Percentiles rank a stretch among this genome's conserved stretches.
phyloP scores from a whole-genome alignment of 805 yeast species.

The Kockiozyma suomiensis region DNA sequence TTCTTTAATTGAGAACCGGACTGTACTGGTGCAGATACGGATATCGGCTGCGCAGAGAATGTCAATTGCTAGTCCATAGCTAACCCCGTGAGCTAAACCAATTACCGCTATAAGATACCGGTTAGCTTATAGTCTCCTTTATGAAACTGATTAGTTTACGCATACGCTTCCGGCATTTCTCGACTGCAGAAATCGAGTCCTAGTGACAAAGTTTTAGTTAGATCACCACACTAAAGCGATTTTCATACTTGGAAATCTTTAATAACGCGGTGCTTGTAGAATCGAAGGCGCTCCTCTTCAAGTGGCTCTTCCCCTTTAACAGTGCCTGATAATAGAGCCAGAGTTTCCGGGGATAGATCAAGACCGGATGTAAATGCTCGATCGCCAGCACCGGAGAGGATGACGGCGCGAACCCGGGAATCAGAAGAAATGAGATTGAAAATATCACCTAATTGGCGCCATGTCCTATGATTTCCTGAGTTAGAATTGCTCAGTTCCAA shows the following conservation, averaged over 20 bases:
- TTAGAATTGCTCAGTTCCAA: not conserved
- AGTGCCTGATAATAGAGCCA: slow-evolving; percentile 16
- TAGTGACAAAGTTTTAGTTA: not conserved
- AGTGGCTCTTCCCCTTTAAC: slow-evolving; percentile 32
- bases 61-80: slow-evolving; percentile 70
- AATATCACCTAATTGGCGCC: slow-evolving; percentile 58
- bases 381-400: slow-evolving; percentile 58
- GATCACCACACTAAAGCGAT: slow-evolving; percentile 5
- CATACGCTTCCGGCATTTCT: slow-evolving; percentile 34
- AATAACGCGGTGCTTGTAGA: slow-evolving; percentile 47
- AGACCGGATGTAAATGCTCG: slow-evolving; percentile 67
- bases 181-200: slow-evolving; percentile 21
- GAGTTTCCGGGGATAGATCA: slow-evolving; percentile 48
- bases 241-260: slow-evolving; percentile 55
- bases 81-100: slow-evolving; percentile 64
- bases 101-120: slow-evolving; percentile 53
- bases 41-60: slow-evolving; percentile 61
- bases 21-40: slow-evolving; percentile 57
- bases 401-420: slow-evolving; percentile 54
- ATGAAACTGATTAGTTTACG: not conserved
- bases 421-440: slow-evolving; percentile 51
- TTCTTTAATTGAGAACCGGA: slow-evolving; percentile 63
- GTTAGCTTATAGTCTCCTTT: too few relatives aligned
- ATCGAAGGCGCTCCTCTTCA: slow-evolving; percentile 35
- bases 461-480: slow-evolving; percentile 46